A percentile compares a stretch with the other conserved stretches of the same genome.
Conservation (phyloP, 148 eudicot species). For the Persicaria maculosa region DNA sequence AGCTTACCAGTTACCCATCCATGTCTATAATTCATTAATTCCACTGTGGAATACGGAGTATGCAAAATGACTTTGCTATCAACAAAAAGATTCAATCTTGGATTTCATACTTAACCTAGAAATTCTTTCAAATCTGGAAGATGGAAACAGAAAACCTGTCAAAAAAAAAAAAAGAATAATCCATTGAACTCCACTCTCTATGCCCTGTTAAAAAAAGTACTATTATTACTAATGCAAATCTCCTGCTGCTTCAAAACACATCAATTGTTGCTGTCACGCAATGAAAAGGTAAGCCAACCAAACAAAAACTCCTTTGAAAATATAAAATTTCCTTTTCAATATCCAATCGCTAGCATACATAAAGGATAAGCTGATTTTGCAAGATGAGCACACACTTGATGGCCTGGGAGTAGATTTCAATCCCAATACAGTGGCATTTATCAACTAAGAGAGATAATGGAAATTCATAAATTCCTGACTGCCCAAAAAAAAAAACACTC, state of each 20-base stretch:
- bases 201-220: not conserved
- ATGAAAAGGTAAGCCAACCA: not conserved
- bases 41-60: not conserved
- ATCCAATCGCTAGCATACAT: not conserved
- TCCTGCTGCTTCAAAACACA: not conserved
- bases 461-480: not conserved
- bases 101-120: no score
- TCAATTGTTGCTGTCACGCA: not conserved
- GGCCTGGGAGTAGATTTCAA: not conserved
- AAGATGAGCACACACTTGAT: not conserved
- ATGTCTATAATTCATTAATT: not conserved
- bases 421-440: not conserved
- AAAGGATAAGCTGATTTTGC: not conserved
- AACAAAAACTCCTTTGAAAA: not conserved
- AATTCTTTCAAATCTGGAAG: not conserved
- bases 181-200: no score
- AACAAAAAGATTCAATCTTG: not conserved
- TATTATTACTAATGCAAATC: not conserved
- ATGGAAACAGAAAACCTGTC: not conserved
- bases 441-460: not conserved
- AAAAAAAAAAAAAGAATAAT: not conserved
- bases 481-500: not conserved
- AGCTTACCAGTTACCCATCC: not conserved
- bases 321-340: not conserved
- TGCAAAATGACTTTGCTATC: not conserved